phyloP scores from a whole-genome alignment of 371 early-diverging fungal species.

The Mortierella sp. region DNA sequence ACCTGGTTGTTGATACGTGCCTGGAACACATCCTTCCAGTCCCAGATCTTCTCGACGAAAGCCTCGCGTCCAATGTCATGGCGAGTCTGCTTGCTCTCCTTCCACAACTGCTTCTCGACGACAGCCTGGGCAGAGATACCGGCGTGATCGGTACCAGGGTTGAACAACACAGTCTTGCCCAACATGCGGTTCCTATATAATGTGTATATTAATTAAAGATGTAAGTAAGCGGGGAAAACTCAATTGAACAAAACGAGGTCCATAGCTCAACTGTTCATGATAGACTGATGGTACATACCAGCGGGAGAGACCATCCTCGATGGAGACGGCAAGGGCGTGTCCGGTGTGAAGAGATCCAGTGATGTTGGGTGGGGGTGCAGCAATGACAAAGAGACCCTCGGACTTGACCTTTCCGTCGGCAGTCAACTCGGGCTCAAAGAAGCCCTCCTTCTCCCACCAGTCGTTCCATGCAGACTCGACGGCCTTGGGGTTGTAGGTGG shows the following conservation, averaged over 20 bases:
- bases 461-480: constrained; percentile 98
- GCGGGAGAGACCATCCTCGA: constrained; percentile 98
- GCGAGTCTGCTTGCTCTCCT: constrained; percentile 84
- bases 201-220: constrained; percentile 2
- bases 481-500: constrained; percentile 90
- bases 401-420: constrained; percentile 80
- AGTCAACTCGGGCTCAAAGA: constrained; percentile 90
- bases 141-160: constrained; percentile 99
- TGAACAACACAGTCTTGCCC: constrained; percentile 95
- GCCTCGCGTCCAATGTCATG: constrained; percentile 96
- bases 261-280: not conserved
- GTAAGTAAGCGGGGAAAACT: not conserved
- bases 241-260: not conserved
- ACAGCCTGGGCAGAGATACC: constrained; percentile 99
- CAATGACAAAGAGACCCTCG: constrained; percentile 93
- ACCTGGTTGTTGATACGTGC: constrained; percentile 93
- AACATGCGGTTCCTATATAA: constrained; percentile 93
- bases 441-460: constrained; percentile 93
- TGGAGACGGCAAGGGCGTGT: constrained; percentile 97
- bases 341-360: constrained; percentile 99
- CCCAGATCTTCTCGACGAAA: constrained; percentile 94
- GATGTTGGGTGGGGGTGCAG: constrained; percentile 99
- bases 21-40: constrained; percentile 96
- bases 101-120: constrained; percentile 96
- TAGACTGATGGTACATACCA: constrained; percentile 68